phyloP scores from a whole-genome alignment of 2,329 filamentous ascomycete species.

The Neodidymelliopsis sp. region DNA sequence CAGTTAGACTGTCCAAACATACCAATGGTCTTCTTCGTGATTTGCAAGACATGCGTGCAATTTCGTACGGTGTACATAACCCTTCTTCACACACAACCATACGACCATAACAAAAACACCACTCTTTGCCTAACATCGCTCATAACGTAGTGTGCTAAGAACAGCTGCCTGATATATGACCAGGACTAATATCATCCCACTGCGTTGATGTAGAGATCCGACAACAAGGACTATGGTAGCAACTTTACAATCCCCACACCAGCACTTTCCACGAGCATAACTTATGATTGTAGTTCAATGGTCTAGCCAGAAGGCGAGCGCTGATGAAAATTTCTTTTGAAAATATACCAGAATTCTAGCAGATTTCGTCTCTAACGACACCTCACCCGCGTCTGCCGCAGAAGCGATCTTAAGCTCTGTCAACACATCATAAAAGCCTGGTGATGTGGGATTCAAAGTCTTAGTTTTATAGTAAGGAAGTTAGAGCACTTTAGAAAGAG shows the following conservation, averaged over 20 bases:
- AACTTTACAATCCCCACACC: not conserved
- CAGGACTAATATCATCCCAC: too few species aligned
- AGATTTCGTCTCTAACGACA: constrained; percentile 1
- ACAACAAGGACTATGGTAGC: not conserved
- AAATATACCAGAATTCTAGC: not conserved
- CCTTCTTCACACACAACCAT: too few species aligned
- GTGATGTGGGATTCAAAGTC: not conserved
- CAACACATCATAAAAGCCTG: not conserved
- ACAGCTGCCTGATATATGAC: constrained; percentile 1
- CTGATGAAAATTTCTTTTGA: not conserved
- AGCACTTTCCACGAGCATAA: too few species aligned
- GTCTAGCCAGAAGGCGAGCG: not conserved
- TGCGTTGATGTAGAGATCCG: not conserved
- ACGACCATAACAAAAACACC: too few species aligned
- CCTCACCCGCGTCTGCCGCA: not conserved
- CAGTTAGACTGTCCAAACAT: too few species aligned
- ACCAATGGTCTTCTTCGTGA: too few species aligned
- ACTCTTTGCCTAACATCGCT: not conserved
- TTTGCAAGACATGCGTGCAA: too few species aligned
- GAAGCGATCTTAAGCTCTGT: constrained; percentile 1
- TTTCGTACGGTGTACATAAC: too few species aligned
- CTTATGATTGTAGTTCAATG: not conserved
- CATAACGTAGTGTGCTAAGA: constrained; percentile 2
- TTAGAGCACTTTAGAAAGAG: not conserved
- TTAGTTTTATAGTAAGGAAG: not conserved